These are phyloP conservation scores for Dactylis glomerata DNA, from an alignment of 176 grass and related monocot genomes.

Conservation along the genomic window DNA sequence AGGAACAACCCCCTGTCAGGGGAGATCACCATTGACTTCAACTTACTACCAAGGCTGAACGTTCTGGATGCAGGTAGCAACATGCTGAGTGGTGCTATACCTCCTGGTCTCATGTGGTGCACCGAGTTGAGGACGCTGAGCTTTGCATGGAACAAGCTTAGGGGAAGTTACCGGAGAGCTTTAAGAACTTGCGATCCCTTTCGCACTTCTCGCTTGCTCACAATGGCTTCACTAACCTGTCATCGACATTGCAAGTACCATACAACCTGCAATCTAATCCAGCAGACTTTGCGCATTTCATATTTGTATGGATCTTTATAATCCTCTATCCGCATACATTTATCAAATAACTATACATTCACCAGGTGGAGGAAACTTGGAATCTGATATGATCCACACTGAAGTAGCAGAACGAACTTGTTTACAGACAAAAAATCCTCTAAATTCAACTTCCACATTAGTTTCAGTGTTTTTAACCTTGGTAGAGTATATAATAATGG, in stretches of 20 bases:
- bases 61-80: conserved; percentile 66
- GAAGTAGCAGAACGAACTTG: background rate
- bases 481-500: background rate
- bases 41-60: conserved; percentile 34
- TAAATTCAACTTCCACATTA: background rate
- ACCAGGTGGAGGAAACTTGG: background rate
- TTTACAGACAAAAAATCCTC: background rate
- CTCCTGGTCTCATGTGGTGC: conserved; percentile 31
- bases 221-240: too few species aligned
- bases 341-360: background rate
- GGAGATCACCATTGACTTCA: conserved; percentile 51
- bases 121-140: conserved; percentile 38
- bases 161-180: conserved; percentile 49
- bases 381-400: background rate
- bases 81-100: conserved; percentile 56
- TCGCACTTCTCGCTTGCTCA: too few species aligned
- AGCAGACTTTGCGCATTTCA: background rate
- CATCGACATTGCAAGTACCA: too few species aligned
- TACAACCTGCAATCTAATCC: background rate
- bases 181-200: conserved; percentile 40
- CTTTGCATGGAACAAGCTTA: conserved; percentile 50
- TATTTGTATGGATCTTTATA: background rate
- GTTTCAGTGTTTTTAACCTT: background rate
- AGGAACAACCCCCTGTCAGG: conserved; percentile 67
- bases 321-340: background rate